Evolutionary conservation across 257 asterid species (phyloP).

Genomic region (Ilex asprella): DNA sequence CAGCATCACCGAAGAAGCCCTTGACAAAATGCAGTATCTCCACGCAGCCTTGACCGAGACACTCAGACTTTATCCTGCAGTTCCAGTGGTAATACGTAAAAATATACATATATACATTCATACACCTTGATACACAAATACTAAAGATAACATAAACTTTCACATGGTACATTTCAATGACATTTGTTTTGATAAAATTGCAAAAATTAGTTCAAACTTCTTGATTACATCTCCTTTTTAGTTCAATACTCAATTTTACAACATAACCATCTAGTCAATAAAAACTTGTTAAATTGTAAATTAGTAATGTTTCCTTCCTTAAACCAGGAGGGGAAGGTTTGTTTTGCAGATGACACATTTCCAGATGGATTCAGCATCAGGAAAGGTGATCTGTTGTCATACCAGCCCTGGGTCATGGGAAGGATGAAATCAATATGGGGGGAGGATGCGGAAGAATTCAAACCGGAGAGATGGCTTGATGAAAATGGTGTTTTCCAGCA

Average conservation of each 20-base stretch:
- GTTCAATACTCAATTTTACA: too few relatives aligned
- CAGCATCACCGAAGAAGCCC: not conserved
- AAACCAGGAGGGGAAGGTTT: not conserved
- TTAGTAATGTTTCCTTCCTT: not conserved
- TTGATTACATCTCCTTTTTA: too few relatives aligned
- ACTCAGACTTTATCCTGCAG: not conserved
- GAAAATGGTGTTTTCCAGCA: not conserved
- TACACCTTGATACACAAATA: too few relatives aligned
- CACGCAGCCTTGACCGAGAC: not conserved
- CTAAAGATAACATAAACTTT: too few relatives aligned
- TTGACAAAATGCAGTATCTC: not conserved
- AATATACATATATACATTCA: too few relatives aligned
- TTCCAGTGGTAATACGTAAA: not conserved
- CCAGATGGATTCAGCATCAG: not conserved
- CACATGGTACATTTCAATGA: too few relatives aligned
- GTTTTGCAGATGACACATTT: not conserved
- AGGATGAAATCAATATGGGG: not conserved
- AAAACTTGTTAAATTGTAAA: not conserved
- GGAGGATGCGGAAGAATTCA: not conserved
- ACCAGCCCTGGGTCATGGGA: not conserved
- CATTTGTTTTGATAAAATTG: too few relatives aligned
- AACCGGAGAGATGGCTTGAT: not conserved
- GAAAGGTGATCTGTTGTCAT: not conserved
- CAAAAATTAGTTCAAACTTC: too few relatives aligned
- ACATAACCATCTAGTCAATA: too few relatives aligned